Evolutionary conservation across 192 early-diverging fungal species (phyloP), one percentile per base, ranked within the genome.

Genomic region (Coemansia sp.): DNA sequence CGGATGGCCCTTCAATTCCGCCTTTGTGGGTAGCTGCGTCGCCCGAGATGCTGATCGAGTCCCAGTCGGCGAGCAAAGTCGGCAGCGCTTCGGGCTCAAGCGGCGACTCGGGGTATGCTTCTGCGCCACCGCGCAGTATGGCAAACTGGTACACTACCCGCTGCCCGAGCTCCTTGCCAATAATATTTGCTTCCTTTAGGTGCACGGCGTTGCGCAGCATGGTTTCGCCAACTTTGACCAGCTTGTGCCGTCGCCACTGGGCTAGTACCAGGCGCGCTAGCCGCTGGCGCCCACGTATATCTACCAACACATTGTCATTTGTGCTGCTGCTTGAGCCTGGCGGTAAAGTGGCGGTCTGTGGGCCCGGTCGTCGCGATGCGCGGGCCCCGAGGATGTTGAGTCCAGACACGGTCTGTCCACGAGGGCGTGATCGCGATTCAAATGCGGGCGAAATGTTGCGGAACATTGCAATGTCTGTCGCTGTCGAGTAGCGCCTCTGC

Each of bases 161-260:
- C 35, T 88, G 91, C 6, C 67, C 73, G n/a, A 95, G 72, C 60
- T 97, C 94, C 40, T 83, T 81, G 56, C 86, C 79, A 24, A 91
- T 91, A 11, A 95, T 80, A 52, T 95, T 97, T 34, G 92, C 94
- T 55, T 95, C 90, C 62, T 95, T 95, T 37, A 97, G 57, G 20
- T 85, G 58, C 5, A 83, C 71, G 0, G 84, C 84, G 50, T 87
- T 85, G 9, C 77, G 81, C 40, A 89, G 58, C 55, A 89, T 84
- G 5, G 69, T 68, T 40, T 87, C 83, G 10, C 84, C 84, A 50
- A 88, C 81, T 15, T 64, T 63, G 8, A 87, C 79, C 22, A 72
- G 68, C 38, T 83, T 74, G 49, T 80, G 63, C 10, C 49, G 59
- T 25, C 67, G 76, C 79, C 76, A 72, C 36, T 38, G 41, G 19